A percentile compares a stretch with the other conserved stretches of the same genome.
These are phyloP conservation scores for Wakefieldia striispora DNA, from an alignment of 768 basidiomycete genomes.

Conservation along the genomic window DNA sequence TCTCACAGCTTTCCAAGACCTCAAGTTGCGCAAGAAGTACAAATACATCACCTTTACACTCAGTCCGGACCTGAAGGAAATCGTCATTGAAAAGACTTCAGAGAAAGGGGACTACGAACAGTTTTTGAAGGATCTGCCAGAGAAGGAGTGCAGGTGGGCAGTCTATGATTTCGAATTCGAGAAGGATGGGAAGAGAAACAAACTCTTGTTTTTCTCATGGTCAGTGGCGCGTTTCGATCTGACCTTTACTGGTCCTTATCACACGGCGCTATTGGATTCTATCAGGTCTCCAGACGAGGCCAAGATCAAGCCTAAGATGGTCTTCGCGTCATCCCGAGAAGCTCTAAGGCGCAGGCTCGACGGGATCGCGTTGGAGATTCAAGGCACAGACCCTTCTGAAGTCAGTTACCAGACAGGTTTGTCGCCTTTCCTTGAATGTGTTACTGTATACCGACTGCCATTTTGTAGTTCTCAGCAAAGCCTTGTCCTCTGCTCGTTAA, in stretches of 20 bases:
- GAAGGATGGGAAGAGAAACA: constrained; percentile 78
- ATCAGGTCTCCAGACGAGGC: constrained; percentile 83
- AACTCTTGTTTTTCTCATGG: constrained; percentile 86
- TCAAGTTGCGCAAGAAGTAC: constrained; percentile 46
- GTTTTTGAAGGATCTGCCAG: constrained; percentile 73
- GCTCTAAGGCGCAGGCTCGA: constrained; percentile 69
- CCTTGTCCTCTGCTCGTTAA: constrained; percentile 11
- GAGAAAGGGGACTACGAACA: constrained; percentile 54
- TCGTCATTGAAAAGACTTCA: constrained; percentile 72
- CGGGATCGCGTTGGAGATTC: constrained; percentile 83
- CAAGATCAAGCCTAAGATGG: constrained; percentile 90
- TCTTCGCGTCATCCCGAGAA: constrained; percentile 89
- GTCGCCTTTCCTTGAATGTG: constrained; percentile 17
- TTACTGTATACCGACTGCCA: constrained; percentile 5
- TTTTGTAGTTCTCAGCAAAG: constrained; percentile 19
- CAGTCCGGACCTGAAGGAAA: constrained; percentile 56
- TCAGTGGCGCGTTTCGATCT: constrained; percentile 41
- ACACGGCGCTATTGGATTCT: neutral
- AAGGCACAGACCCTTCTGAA: constrained; percentile 77
- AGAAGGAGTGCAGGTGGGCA: constrained; percentile 75
- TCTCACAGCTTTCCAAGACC: constrained; percentile 8
- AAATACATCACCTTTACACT: constrained; percentile 88
- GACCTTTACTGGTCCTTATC: neutral
- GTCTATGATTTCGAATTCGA: constrained; percentile 89
- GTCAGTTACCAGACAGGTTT: constrained; percentile 68